Evolutionary conservation across 2,329 filamentous ascomycete genomes (phyloP).

Genomic region (Pezicula rhizophila): DNA sequence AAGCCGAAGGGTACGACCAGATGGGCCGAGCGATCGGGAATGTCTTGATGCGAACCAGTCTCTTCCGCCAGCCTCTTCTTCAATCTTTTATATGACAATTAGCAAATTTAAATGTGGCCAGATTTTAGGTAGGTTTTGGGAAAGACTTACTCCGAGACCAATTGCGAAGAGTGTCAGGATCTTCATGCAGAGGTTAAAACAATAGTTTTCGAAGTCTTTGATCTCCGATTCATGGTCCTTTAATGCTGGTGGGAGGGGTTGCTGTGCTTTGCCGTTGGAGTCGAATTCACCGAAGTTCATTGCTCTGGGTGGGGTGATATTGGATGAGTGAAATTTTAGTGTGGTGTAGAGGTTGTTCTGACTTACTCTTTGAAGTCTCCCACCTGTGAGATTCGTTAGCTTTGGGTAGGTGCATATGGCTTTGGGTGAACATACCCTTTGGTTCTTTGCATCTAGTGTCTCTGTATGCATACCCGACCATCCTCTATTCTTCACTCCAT

Average conservation of each 20-base stretch:
- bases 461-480: conserved; percentile 88
- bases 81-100: conserved; percentile 19
- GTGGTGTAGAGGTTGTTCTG: background rate
- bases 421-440: conserved; percentile 52
- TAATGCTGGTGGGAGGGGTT: conserved; percentile 68
- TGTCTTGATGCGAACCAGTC: conserved; percentile 54
- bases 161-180: conserved; percentile 73
- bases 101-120: background rate
- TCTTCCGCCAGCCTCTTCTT: conserved; percentile 16
- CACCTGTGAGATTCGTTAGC: conserved; percentile 38
- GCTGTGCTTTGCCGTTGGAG: conserved; percentile 56
- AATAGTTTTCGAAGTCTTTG: conserved; percentile 60
- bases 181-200: conserved; percentile 64
- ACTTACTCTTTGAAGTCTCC: conserved; percentile 84
- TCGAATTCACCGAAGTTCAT: conserved; percentile 85
- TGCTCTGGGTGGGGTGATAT: conserved; percentile 46
- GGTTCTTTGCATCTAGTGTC: conserved; percentile 76
- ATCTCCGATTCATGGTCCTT: conserved; percentile 53
- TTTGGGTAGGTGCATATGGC: background rate
- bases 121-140: background rate
- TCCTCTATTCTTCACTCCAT: conserved; percentile 62
- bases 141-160: conserved; percentile 55
- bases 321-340: background rate
- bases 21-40: conserved; percentile 40
- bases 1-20: conserved; percentile 49